Evolutionary conservation across 192 early-diverging fungal genomes (phyloP), one percentile per base, ranked within the genome.

Genomic region (Haplosporangium gracile): DNA sequence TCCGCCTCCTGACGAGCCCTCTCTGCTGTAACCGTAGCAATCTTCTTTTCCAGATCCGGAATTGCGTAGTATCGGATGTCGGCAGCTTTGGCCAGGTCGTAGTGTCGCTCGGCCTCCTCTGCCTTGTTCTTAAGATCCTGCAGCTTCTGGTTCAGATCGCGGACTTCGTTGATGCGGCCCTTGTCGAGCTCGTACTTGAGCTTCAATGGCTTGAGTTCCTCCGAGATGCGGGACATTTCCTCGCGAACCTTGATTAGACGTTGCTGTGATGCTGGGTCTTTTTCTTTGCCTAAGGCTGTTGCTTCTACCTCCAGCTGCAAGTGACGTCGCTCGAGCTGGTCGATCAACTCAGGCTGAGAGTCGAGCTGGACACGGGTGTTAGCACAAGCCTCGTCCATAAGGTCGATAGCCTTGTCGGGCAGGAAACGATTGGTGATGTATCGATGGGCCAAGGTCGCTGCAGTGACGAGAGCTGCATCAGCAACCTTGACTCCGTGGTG

Each of bases 231-330:
- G 1, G 93, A 82, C 85, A 99, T 96, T 88, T 99, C 97, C 78
- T 96, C 94, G 47, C 93, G 90, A 16, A 98, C 96, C 70, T 94
- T 93, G 29, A 90, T 78, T 18, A 99, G 91, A 7, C 99, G 94
- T 60, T 93, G 92, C 68, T 95, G 91, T n/a, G 95, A 95, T 7
- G 92, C 92, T 32, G 93, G 80, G 80, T 97, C 97, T 83, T 98
- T 98, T 83, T 99, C 99, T 90, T 98, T 98, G 65, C 90, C 90
- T 72, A 99, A 90, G 0, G 99, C 99, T 4, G 95, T 97, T 49
- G 95, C 95, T 90, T 99, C 99, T 73, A 99, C 95, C 88, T 99
- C 98, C 13, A 99, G 91, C 89, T 99, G 99, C 45, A 99, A 89
- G 74, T 94, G 92, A 47, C 94, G 94, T 53, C 99, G 95, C 79